Evolutionary conservation across 2,329 filamentous ascomycete genomes (phyloP), one percentile per base, ranked within the genome.

Genomic region (Chrysoporthe puriensis): DNA sequence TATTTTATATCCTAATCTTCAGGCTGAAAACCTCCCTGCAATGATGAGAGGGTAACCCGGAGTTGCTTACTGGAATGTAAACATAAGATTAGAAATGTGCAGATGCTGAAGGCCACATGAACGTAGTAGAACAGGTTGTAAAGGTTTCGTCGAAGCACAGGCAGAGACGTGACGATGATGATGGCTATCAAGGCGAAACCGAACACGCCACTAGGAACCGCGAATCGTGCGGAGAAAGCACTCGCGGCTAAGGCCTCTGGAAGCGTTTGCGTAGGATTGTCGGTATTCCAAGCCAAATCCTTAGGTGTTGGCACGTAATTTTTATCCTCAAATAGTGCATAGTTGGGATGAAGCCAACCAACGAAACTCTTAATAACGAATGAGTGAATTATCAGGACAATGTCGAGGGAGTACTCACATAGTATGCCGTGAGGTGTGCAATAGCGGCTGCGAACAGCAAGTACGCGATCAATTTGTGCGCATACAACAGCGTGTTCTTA

Each of bases 121-220:
- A 60, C 34, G 48, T 71, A 71, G 54, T 71, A 71, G n/a, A 71
- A 71, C 1, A 62, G 42, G 43, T 71, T 71, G 32, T 71, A 71
- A 34, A 63, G 62, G 13, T 32, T 65, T 11, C 70, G 60, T 13
- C 70, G 69, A 36, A 71, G 60, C 9, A n/a, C 48, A 16, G 69
- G 67, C 7, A 71, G 21, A 0, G 69, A 61, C 4, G 70, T 71
- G 21, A 67, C 63, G 2, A 68, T 21, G 11, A 71, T 70, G 8
- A 68, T 16, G 26, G 63, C 14, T 18, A 68, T 62, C 1, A 62
- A 48, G 1, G 70, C 4, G 14, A 70, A 64, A 1, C 44, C 61
- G 13, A 63, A 11, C 26, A 68, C 68, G 8, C 69, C 70, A n/a
- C 61, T 64, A 6, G 58, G 42, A 62, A 71, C 5, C 44, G 70